Conservation (phyloP, 352 stramenopile genomes). For the Halophytophthora batemanensis region DNA sequence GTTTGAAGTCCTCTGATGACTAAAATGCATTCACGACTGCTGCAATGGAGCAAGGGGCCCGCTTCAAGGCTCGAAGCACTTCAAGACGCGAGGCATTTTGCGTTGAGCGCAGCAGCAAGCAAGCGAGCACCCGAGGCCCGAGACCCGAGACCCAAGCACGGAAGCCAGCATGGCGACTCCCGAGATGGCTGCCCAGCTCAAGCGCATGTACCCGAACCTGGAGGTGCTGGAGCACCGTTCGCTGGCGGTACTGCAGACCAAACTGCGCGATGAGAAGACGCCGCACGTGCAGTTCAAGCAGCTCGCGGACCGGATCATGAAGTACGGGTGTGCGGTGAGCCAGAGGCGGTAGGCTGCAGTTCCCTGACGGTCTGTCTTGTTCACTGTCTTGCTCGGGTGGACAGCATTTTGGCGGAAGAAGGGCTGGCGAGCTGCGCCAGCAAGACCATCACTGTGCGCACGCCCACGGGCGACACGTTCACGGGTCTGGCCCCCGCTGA, state of each 20-base stretch:
- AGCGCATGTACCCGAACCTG: slow-evolving; percentile 50
- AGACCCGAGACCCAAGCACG: background rate
- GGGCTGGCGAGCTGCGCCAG: slow-evolving; percentile 51
- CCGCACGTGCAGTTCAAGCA: slow-evolving; percentile 67
- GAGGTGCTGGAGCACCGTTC: slow-evolving; percentile 61
- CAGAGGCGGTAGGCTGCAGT: background rate
- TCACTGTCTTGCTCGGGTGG: background rate
- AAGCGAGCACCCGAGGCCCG: background rate
- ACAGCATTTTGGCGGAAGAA: slow-evolving; percentile 65
- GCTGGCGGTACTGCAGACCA: slow-evolving; percentile 53
- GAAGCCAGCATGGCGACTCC: slow-evolving; percentile 27
- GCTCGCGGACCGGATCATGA: slow-evolving; percentile 73
- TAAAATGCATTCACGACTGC: no score
- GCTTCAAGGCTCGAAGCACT: no score
- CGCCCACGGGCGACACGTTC: slow-evolving; percentile 55
- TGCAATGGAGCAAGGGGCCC: no score
- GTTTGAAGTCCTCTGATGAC: no score
- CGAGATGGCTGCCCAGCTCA: slow-evolving; percentile 38
- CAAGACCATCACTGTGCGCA: slow-evolving; percentile 41
- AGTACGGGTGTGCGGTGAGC: slow-evolving; percentile 22
- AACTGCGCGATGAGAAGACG: slow-evolving; percentile 63
- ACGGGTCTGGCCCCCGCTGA: slow-evolving; percentile 40
- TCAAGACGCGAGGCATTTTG: no score
- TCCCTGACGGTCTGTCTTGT: no score
- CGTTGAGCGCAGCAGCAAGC: no score